Evolutionary conservation across 805 yeast species (phyloP), one percentile per base, ranked within the genome.

Genomic region (Schwanniomyces polymorphus): DNA sequence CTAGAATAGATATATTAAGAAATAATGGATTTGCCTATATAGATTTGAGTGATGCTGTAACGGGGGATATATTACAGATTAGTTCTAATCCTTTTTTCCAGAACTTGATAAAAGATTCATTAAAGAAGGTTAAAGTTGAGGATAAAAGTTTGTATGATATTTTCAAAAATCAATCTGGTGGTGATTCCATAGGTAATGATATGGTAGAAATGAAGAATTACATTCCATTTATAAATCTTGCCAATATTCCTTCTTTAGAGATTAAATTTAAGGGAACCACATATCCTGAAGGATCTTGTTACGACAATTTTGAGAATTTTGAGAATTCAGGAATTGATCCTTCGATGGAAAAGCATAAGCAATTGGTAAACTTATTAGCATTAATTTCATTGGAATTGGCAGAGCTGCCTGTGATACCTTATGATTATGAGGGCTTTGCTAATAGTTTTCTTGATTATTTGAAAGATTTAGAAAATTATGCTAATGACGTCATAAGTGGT

Each of bases 361-460:
- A 81, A 14, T 57, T 90, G 50, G 78, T 83, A 3, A 78, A 82
- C 45, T 59, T 86, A 18, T 57, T 86, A 1, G 72, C 87, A 4
- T 69, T 76, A 40, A 51, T 84, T 3, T 65, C 78, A 0, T 58
- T 90, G n/a, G 75, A 79, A 41, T 58, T 86, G n/a, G 79, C 84
- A 0, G 96, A 91, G 55, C 78, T 76, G 35, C 96, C 97, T 1
- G 63, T 89, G 35, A 70, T 91, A 14, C 96, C 96, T 2, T 86
- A 77, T 54, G 80, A 84, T 59, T 63, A 88, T 29, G 63, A 60
- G 3, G 68, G 70, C 5, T 74, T 81, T 49, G 78, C 80, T 6
- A 60, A 67, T 1, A 67, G 66, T 7, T 53, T 88, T 48, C 70
- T 68, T 17, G 58, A 64, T 1, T 78, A 78, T 50, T 58, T 75